Evolutionary conservation across 495 filamentous ascomycete species (phyloP).

Genomic region (Neohortaea acidophila): DNA sequence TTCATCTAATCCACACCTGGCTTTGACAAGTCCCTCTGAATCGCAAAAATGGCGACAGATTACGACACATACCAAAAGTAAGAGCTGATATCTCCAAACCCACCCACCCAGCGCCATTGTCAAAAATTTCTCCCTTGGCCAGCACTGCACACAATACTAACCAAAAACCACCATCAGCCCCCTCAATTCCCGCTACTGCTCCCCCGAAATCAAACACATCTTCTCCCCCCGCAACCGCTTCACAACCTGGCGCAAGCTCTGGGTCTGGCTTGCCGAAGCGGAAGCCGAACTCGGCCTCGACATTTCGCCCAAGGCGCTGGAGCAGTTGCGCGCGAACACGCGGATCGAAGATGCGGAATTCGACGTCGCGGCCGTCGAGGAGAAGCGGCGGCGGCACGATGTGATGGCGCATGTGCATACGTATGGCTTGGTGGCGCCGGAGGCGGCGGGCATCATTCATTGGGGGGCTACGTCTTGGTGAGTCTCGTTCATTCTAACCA

Average conservation of each 20-base stretch:
- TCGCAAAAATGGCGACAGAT: neutral
- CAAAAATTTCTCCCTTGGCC: too few species aligned
- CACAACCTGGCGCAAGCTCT: slow-evolving; percentile 31
- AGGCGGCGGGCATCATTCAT: slow-evolving; percentile 79
- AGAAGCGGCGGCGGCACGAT: slow-evolving; percentile 52
- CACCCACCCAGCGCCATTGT: too few species aligned
- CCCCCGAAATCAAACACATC: slow-evolving; percentile 28
- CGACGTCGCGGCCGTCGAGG: slow-evolving; percentile 57
- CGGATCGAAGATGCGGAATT: slow-evolving; percentile 70
- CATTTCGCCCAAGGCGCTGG: slow-evolving; percentile 21
- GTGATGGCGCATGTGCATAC: slow-evolving; percentile 55
- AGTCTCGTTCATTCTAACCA: neutral
- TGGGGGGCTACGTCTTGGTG: slow-evolving; percentile 46
- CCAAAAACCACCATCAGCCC: slow-evolving; percentile 17
- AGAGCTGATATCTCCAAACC: neutral
- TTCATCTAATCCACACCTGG: neutral
- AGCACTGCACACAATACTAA: neutral
- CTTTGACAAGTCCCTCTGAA: neutral
- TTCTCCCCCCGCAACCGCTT: slow-evolving; percentile 29
- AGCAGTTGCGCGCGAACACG: slow-evolving; percentile 43
- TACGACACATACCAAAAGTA: slow-evolving; percentile 3
- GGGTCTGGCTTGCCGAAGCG: slow-evolving; percentile 29
- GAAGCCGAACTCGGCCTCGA: slow-evolving; percentile 21
- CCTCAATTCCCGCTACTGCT: slow-evolving; percentile 28
- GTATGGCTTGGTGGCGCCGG: slow-evolving; percentile 56